A percentile compares a stretch with the other conserved stretches of the same genome.
Evolutionary conservation across 768 basidiomycete species (phyloP).

Genomic region (Boletales sp.): DNA sequence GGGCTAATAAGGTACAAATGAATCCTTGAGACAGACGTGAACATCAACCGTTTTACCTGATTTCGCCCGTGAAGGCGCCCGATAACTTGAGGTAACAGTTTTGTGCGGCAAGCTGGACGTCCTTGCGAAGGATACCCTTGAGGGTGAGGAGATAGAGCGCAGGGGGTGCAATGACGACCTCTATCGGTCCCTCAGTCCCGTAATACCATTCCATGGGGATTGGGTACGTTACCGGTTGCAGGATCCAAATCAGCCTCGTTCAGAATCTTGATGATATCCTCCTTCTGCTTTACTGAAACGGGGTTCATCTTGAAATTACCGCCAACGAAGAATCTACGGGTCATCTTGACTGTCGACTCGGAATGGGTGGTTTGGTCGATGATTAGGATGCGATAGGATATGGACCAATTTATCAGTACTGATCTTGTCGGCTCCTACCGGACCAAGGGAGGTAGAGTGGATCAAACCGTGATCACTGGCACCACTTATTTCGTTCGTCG

Average conservation of each 20-base stretch:
- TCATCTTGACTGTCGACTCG: constrained; percentile 38
- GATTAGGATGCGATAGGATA: constrained; percentile 4
- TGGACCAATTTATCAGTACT: not conserved
- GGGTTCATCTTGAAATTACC: constrained; percentile 99
- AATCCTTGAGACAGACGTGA: not conserved
- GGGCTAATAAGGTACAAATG: constrained; percentile 46
- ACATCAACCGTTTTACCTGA: constrained; percentile 54
- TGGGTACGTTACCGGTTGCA: constrained; percentile 54
- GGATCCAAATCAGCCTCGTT: constrained; percentile 80
- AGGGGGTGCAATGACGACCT: constrained; percentile 93
- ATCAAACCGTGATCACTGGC: no score
- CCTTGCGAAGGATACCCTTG: constrained; percentile 55
- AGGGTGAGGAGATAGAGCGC: constrained; percentile 81
- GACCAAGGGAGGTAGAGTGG: not conserved
- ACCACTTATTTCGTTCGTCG: no score
- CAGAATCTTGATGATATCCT: constrained; percentile 60
- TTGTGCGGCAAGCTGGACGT: constrained; percentile 83
- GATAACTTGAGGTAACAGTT: constrained; percentile 82
- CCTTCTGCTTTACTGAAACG: constrained; percentile 57
- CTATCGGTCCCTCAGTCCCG: constrained; percentile 37
- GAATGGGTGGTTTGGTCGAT: not conserved
- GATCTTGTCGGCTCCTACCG: constrained; percentile 4
- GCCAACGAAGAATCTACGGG: constrained; percentile 90
- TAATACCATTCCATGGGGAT: not conserved
- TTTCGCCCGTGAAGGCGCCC: constrained; percentile 96